A percentile compares a stretch with the other conserved stretches of the same genome.
These are phyloP conservation scores for Clonostachys rosea DNA, from an alignment of 2,329 filamentous ascomycete species.

Conservation along the genomic window DNA sequence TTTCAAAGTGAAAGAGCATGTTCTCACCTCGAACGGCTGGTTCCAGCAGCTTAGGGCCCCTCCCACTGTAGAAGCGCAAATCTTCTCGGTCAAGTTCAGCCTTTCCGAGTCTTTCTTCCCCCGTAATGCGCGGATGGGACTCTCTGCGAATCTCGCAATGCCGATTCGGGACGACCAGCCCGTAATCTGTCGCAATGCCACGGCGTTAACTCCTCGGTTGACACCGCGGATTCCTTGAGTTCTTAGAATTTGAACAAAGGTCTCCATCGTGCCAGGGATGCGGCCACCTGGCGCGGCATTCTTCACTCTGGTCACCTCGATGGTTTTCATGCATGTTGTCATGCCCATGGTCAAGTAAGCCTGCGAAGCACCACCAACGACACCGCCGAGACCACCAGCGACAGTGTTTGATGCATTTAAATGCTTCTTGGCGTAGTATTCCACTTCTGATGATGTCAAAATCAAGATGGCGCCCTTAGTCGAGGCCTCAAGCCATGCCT, in stretches of 20 bases:
- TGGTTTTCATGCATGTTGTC: slow-evolving; percentile 8
- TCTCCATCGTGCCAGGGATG: slow-evolving; percentile 4
- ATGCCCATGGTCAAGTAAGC: slow-evolving; percentile 9
- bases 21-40: slow-evolving; percentile 6
- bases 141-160: slow-evolving; percentile 7
- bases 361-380: slow-evolving; percentile 6
- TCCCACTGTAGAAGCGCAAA: slow-evolving; percentile 4
- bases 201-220: slow-evolving; percentile 8
- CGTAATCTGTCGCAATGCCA: slow-evolving; percentile 6
- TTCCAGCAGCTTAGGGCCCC: slow-evolving; percentile 8
- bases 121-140: slow-evolving; percentile 1
- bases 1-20: not conserved
- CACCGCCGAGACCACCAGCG: slow-evolving; percentile 5
- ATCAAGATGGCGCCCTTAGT: not conserved
- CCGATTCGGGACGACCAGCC: slow-evolving; percentile 9
- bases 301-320: slow-evolving; percentile 5
- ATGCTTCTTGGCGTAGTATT: not conserved
- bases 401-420: not conserved
- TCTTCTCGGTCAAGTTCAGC: slow-evolving; percentile 3
- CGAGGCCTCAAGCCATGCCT: not conserved
- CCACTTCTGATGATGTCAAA: not conserved
- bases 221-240: slow-evolving; percentile 7
- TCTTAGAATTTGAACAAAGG: slow-evolving; percentile 6
- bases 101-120: slow-evolving; percentile 2
- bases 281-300: not conserved